phyloP scores from a whole-genome alignment of 140 eudicot genomes.

The Cichorium intybus region DNA sequence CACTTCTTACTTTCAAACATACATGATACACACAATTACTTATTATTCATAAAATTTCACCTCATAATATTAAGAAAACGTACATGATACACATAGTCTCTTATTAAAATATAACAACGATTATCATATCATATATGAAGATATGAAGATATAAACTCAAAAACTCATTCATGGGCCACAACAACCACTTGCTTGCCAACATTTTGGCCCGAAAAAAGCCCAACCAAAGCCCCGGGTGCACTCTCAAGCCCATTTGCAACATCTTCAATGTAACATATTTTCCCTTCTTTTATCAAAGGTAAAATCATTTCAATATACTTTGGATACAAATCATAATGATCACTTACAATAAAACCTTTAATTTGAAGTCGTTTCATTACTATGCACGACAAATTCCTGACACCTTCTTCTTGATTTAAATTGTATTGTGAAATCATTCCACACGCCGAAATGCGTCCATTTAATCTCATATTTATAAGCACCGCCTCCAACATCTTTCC shows the following conservation, averaged over 20 bases:
- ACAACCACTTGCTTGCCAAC: slow-evolving; percentile 58
- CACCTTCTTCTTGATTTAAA: slow-evolving; percentile 44
- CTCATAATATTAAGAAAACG: too few species aligned
- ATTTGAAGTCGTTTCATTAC: slow-evolving; percentile 25
- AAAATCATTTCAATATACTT: slow-evolving; percentile 41
- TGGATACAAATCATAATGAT: slow-evolving; percentile 36
- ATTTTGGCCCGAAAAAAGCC: slow-evolving; percentile 51
- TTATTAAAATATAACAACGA: too few species aligned
- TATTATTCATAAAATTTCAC: too few species aligned
- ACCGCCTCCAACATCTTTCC: slow-evolving; percentile 57
- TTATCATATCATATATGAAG: too few species aligned
- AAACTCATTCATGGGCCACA: slow-evolving; percentile 42
- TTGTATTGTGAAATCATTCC: slow-evolving; percentile 59
- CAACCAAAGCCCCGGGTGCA: slow-evolving; percentile 50
- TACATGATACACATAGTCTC: too few species aligned
- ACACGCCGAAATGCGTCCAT: slow-evolving; percentile 43
- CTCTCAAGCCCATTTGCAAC: slow-evolving; percentile 44
- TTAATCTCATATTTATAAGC: slow-evolving; percentile 37
- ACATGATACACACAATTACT: too few species aligned
- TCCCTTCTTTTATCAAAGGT: slow-evolving; percentile 40
- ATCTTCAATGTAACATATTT: slow-evolving; percentile 41
- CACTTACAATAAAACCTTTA: slow-evolving; percentile 38
- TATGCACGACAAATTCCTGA: slow-evolving; percentile 23
- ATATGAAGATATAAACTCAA: too few species aligned
- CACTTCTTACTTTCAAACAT: too few species aligned